These are phyloP conservation scores for Mediolabrus comicus DNA, from an alignment of 108 stramenopile genomes.

Conservation along the genomic window DNA sequence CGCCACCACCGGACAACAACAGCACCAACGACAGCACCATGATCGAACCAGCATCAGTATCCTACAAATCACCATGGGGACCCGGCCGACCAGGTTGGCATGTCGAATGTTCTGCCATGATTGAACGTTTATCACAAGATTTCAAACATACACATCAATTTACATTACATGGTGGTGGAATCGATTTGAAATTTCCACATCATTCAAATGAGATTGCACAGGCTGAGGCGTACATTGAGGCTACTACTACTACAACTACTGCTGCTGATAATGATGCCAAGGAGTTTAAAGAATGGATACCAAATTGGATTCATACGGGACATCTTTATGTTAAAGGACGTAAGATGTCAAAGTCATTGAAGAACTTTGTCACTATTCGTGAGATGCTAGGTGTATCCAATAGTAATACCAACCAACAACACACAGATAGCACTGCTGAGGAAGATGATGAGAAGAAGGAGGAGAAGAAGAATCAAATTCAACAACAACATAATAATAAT, in stretches of 20 bases:
- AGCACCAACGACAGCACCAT: slow-evolving; percentile 42
- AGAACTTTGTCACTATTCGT: slow-evolving; percentile 95
- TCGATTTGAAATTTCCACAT: slow-evolving; percentile 98
- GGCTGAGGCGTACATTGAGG: slow-evolving; percentile 64
- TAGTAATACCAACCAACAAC: not conserved
- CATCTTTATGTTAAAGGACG: slow-evolving; percentile 96
- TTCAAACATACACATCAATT: slow-evolving; percentile 58
- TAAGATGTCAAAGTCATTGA: slow-evolving; percentile 98
- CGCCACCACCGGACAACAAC: not conserved
- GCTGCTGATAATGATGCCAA: not conserved
- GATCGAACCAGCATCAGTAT: slow-evolving; percentile 45
- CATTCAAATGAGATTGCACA: slow-evolving; percentile 99
- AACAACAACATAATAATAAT: slow-evolving; percentile 7
- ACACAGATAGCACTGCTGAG: not conserved
- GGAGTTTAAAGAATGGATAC: slow-evolving; percentile 82
- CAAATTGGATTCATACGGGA: slow-evolving; percentile 97
- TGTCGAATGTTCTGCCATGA: slow-evolving; percentile 98
- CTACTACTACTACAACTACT: not conserved
- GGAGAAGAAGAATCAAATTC: not conserved
- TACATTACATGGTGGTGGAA: slow-evolving; percentile 88
- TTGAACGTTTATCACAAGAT: slow-evolving; percentile 38
- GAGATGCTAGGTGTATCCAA: slow-evolving; percentile 45
- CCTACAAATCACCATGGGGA: slow-evolving; percentile 93
- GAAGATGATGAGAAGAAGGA: slow-evolving; percentile 1
- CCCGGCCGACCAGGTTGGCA: slow-evolving; percentile 98